Evolutionary conservation across 257 asterid genomes (phyloP), one percentile per base, ranked within the genome.

Genomic region (Ligustrum vulgare): DNA sequence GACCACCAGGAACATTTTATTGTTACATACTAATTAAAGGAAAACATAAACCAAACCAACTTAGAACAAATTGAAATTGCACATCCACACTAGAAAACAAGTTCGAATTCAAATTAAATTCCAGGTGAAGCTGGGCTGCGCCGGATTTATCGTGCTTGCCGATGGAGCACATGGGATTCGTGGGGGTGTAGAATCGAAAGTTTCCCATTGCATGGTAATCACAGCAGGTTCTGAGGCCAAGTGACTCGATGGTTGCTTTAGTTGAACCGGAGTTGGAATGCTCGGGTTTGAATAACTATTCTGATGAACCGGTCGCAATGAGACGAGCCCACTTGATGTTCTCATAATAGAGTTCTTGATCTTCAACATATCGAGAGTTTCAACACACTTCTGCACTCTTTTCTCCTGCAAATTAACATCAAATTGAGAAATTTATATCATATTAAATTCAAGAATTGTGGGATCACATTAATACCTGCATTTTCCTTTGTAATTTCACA

Each of bases 181-280:
- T 28, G 80, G 77, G 13, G 92, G 87, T 7, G 84, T 60, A 15
- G 96, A 82, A 56, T 94, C 98, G 66, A 94, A 94, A 1, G 93
- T 94, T 80, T 91, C 98, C 98, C 98, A 94, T 68, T 92, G 91
- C 6, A 97, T 94, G 0, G 98, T 94, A 49, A 94, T 88, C 20
- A 94, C 96, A 49, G 89, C 95, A 5, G 90, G 80, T 12, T 89
- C 89, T 0, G 96, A 84, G 72, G 84, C 68, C 2, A 91, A 83
- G 84, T 78, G 86, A 72, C 89, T 77, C 8, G 89, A 71, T 1
- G 91, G 84, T 62, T 79, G 81, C 65, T 67, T 78, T 2, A 85
- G 88, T 34, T 70, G 82, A 71, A 77, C 77, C 0, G 85, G 83
- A 6, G 84, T 72, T 4, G 82, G 36, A 18, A 62, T 63, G 12